Conservation (phyloP, 805 yeast genomes). For the Hanseniaspora occidentalis region DNA sequence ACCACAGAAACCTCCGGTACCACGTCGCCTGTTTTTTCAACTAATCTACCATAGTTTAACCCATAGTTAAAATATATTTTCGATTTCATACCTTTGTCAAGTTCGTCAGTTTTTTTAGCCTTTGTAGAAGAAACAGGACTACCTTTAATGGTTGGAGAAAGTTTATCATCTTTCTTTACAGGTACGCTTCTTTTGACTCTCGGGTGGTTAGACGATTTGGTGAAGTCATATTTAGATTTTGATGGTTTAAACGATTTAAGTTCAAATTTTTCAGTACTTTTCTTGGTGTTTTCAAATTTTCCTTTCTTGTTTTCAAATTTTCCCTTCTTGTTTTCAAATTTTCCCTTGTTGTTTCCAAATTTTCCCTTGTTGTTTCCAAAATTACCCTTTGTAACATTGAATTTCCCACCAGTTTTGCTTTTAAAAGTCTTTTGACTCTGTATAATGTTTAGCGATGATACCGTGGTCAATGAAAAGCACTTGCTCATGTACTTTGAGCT, state of each 20-base stretch:
- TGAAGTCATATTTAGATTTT: no score
- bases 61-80: constrained; percentile 29
- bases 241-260: not conserved
- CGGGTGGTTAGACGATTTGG: no score
- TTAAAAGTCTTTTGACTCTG: no score
- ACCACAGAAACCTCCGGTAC: constrained; percentile 15
- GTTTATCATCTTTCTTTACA: no score
- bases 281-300: constrained; percentile 6
- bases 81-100: not conserved
- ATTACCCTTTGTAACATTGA: no score
- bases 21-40: not conserved
- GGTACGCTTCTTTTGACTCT: no score
- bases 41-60: not conserved
- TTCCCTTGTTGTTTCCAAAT: constrained; percentile 36
- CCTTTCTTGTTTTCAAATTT: constrained; percentile 16
- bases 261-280: not conserved
- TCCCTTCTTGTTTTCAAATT: constrained; percentile 34
- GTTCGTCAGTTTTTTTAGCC: not conserved
- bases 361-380: constrained; percentile 40
- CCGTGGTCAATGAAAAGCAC: no score
- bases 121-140: not conserved
- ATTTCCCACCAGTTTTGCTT: no score
- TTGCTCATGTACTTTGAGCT: no score
- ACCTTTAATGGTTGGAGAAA: no score
- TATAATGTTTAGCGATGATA: no score